Conservation (phyloP, 139 green algal species). For the Deuterostichococcus epilithicus region DNA sequence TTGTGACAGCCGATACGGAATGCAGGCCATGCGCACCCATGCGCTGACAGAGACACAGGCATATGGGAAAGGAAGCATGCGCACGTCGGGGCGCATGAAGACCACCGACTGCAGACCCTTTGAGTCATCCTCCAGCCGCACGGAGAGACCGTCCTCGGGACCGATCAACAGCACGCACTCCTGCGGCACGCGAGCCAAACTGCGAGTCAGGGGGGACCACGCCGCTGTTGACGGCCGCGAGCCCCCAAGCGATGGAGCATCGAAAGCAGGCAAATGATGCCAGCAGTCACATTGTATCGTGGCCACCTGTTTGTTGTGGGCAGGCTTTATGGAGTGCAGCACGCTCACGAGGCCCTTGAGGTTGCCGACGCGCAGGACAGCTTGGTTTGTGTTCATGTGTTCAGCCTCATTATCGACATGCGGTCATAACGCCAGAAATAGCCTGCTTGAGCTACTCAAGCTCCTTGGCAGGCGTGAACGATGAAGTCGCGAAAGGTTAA, state of each 20-base stretch:
- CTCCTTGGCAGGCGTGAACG: no score
- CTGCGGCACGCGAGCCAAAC: slow-evolving; percentile 22
- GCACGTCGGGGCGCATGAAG: slow-evolving; percentile 36
- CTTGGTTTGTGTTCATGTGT: background rate
- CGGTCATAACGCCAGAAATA: no score
- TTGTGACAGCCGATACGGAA: no score
- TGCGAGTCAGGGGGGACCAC: background rate
- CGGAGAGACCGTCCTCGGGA: slow-evolving; percentile 20
- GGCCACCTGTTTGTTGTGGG: slow-evolving; percentile 39
- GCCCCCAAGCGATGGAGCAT: background rate
- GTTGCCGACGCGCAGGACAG: slow-evolving; percentile 9
- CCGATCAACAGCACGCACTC: slow-evolving; percentile 28
- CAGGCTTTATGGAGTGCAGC: slow-evolving; percentile 36
- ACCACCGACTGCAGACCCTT: slow-evolving; percentile 45
- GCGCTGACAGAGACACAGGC: no score
- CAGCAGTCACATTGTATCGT: no score
- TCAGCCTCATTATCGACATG: no score
- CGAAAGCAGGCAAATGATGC: no score
- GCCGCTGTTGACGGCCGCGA: background rate
- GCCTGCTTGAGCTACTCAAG: no score
- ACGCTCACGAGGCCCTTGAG: slow-evolving; percentile 21
- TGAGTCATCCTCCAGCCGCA: slow-evolving; percentile 50
- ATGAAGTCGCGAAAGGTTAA: no score
- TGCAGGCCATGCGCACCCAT: no score
- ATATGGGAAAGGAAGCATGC: background rate